Conservation (phyloP, 208 protist species). For the Leishmania mexicana region DNA sequence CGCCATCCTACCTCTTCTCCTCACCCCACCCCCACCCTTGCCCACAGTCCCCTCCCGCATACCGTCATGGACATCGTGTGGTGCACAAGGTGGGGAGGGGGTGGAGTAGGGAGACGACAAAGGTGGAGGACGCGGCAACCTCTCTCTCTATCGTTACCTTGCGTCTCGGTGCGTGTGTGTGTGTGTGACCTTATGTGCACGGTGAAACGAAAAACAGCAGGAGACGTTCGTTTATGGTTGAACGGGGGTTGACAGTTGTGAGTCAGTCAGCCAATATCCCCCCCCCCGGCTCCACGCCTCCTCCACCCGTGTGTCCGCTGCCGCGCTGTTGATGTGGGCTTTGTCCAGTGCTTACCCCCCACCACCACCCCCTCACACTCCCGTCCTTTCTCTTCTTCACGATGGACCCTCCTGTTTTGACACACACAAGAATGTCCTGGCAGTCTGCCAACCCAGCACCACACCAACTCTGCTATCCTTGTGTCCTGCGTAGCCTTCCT, state of each 20-base stretch:
- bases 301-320: neutral
- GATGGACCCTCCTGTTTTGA: neutral
- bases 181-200: neutral
- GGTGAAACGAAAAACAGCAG: neutral
- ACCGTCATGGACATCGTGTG: neutral
- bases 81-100: neutral
- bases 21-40: neutral
- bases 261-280: neutral
- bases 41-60: neutral
- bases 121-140: neutral
- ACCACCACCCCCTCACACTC: neutral
- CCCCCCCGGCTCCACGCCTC: neutral
- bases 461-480: neutral
- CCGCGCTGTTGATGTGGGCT: conserved; percentile 1
- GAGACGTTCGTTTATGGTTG: neutral
- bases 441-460: neutral
- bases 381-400: neutral
- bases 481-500: neutral
- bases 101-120: neutral
- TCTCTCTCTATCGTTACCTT: neutral
- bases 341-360: neutral
- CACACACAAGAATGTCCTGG: neutral
- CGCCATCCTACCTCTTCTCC: neutral
- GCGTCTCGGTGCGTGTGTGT: neutral
- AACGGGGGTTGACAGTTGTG: neutral